phyloP scores from a whole-genome alignment of 208 protist species.

The Leishmania tarentolae region DNA sequence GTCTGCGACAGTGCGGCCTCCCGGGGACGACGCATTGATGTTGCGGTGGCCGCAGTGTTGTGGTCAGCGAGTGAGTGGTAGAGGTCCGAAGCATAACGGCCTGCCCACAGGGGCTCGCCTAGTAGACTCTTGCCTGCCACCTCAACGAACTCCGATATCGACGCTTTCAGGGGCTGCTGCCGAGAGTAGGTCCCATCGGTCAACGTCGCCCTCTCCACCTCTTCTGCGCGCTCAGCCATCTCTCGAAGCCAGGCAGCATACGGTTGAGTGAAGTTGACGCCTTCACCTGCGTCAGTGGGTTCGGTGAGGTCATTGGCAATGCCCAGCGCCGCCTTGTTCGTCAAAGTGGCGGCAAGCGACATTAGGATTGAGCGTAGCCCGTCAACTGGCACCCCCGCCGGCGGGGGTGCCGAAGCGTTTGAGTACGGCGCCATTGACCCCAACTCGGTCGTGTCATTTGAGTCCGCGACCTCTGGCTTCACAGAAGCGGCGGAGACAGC shows the following conservation, averaged over 20 bases:
- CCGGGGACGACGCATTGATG: background rate
- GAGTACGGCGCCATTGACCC: background rate
- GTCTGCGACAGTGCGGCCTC: background rate
- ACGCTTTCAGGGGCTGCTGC: background rate
- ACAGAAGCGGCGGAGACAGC: background rate
- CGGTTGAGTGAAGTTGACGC: background rate
- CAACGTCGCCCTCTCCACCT: background rate
- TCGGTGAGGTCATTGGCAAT: background rate
- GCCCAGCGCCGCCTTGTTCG: background rate
- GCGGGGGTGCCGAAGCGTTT: background rate
- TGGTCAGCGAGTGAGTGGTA: conserved; percentile 1
- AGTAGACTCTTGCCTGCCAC: conserved; percentile 2
- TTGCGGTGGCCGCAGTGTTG: background rate
- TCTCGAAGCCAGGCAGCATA: background rate
- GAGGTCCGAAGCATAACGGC: background rate
- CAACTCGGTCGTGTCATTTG: background rate
- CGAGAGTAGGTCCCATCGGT: background rate
- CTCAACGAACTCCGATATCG: background rate
- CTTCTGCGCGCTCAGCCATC: conserved; percentile 2
- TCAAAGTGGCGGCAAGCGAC: conserved; percentile 12
- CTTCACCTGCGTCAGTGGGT: background rate
- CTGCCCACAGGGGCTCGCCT: conserved; percentile 7
- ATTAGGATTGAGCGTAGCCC: conserved; percentile 16
- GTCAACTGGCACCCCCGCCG: conserved; percentile 18
- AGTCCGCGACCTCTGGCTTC: background rate